Base-by-base conservation (phyloP, 805 yeast species). In the Ogataea dorogensis region DNA sequence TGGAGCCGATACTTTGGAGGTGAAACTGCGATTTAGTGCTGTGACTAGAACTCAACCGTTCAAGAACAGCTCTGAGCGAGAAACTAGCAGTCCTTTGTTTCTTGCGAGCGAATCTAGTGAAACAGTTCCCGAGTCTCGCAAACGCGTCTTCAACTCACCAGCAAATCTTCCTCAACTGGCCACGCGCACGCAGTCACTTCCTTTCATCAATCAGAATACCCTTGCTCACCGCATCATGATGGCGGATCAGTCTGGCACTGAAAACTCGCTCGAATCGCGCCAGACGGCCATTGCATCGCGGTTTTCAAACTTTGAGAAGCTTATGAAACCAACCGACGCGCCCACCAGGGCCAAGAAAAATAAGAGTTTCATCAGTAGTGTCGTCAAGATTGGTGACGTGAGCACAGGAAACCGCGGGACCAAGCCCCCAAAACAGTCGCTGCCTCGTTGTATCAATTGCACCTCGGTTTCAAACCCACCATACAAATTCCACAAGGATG, bases 1-100 rank as follows among this genome's bases (percentile, higher is more conserved):
- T 21, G 42, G 44, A 1, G 24, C 44, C 15, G 71, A 75, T 41
- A 79, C 83, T 2, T 56, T 79, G 33, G 85, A 79, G 55, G 68
- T 79, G 24, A 65, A 77, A 43, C 57, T 79, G 34, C 71, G 73
- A 45, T 65, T 79, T 68, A 70, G 44, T 31, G 46, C 51, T 3
- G 47, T 54, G 6, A 32, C 30, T 31, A 37, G 15, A 9, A 29
- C 31, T 11, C 25, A 3, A 7, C 23, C 32, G 9, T 13, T 10
- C 24, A 34, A 12, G 17, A 15, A 9, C 14, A 14, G 5, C 5
- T 16, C 40, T 4, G 40, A 17, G 13, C 13, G 17, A 7, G 31
- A 36, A 18, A 26, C 24, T 13, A 36, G 40, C 31, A 36, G 40
- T 20, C 40, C 40, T 9, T 17, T 31, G 25, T 25, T 16, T 22